Evolutionary conservation across 768 basidiomycete species (phyloP), one percentile per base, ranked within the genome.

Genomic region (Naganishia randhawae): DNA sequence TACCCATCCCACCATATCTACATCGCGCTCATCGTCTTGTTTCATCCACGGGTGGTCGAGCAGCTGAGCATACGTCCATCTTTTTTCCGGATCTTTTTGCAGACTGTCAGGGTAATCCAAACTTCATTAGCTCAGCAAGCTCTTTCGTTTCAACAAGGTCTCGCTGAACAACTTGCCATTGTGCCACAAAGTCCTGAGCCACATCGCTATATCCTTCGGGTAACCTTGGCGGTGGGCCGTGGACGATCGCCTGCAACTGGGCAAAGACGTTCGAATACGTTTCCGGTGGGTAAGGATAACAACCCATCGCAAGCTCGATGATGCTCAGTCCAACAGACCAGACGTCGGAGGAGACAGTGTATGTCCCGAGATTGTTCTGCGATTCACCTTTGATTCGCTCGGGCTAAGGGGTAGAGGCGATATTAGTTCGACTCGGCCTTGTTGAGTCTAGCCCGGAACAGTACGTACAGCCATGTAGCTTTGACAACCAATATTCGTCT

Each of bases 401-500:
- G 42, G 95, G 96, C 90, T 92, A 74, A 22, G 25, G 39, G 2
- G 45, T 48, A 35, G 72, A 54, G 22, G 16, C 37, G 53, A 45
- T 42, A 50, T 51, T 13, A 50, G 65, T 27, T 9, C 10, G 29
- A 10, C 27, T 0, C 39, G 9, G 4, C 14, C 31, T 31, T 31
- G 31, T 55, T 31, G 37, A 9, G 22, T 14, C 32, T 11, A 7
- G 13, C 11, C 22, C 19, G 4, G 1, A 31, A 17, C 37, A 73
- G 29, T 32, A 84, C 88, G 79, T 80, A 92, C 92, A 54, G 95
- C 95, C 93, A 99, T 98, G 80, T 99, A 99, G 69, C 87, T 89
- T 79, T 99, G 96, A 78, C 96, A 99, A 8, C 96, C 96, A 42
- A 99, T 97, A 75, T 98, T 98, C 7, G 96, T 99, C 81, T 94